Base-by-base conservation (phyloP, 2,329 filamentous ascomycete genomes). In the Aspergillus sp. region DNA sequence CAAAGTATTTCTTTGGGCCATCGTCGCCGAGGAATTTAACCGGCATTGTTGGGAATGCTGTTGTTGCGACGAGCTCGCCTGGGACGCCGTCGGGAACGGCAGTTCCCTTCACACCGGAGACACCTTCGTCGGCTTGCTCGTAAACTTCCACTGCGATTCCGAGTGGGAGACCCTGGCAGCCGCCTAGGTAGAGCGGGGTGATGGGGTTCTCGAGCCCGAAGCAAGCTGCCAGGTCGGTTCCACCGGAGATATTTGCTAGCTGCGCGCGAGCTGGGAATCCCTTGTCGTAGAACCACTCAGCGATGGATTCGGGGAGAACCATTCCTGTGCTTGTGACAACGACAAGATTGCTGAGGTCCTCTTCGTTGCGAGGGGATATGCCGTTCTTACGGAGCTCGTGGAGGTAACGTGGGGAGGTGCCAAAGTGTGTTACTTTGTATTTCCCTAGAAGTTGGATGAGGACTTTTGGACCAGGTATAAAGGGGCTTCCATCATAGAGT, bases 401-500 rank as follows among this genome's bases (percentile, higher is more conserved):
- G 66, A 96, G 79, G 81, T 89, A 96, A 4, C 89, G 81, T 0
- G 91, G 91, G 53, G 88, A 90, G 6, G 87, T 87, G 1, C 91
- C 91, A 7, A 95, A 76, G 64, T 87, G 84, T 1, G 90, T 93
- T 2, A 89, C 88, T 52, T 76, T 78, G 55, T 58, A 58, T 34
- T 50, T 36, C 15, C 56, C 47, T 3, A 58, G 22, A 13, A 58
- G 51, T 2, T 50, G 26, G 15, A 58, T 58, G 6, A 58, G 56
- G 34, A 58, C 48, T 13, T 41, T 54, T 3, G 50, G 76, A 60
- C 90, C 85, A 0, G 91, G 91, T 45, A 86, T 75, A 72, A 96
- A 91, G 0, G 91, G 91, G 8, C 87, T 91, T 3, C 91, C 91
- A 68, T 96, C 91, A 70, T 96, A 96, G n/a, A 93, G 77, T 2